These are phyloP conservation scores for Agrocybe praecox DNA, from an alignment of 768 basidiomycete species.

Conservation along the genomic window DNA sequence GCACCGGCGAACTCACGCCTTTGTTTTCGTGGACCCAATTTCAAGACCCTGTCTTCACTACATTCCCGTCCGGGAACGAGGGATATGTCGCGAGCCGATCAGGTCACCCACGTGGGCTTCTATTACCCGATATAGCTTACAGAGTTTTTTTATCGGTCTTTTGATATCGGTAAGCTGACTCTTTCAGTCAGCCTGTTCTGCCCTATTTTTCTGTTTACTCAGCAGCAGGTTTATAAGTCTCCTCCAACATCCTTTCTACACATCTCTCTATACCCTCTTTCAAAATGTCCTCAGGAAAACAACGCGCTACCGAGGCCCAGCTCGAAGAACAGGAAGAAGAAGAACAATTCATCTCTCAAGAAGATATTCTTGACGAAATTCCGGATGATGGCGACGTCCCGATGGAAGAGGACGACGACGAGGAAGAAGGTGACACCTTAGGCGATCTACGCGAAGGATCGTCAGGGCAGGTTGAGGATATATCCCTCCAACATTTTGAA, in stretches of 20 bases:
- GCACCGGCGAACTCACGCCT: not conserved
- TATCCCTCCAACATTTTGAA: slow-evolving; percentile 69
- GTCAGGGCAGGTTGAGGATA: slow-evolving; percentile 50
- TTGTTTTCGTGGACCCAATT: not conserved
- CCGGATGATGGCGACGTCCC: slow-evolving; percentile 65
- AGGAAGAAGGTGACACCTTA: slow-evolving; percentile 41
- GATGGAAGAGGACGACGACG: slow-evolving; percentile 75
- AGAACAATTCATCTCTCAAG: slow-evolving; percentile 65
- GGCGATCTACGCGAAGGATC: slow-evolving; percentile 45
- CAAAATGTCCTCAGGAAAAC: slow-evolving; percentile 36
- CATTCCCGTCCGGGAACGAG: slow-evolving; percentile 1
- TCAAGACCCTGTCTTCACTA: not conserved
- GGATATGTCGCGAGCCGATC: slow-evolving; percentile 11
- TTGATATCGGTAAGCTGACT: slow-evolving; percentile 14
- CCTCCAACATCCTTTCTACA: slow-evolving; percentile 3
- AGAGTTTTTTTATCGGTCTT: slow-evolving; percentile 23
- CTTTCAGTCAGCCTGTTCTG: not conserved
- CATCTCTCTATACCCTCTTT: slow-evolving; percentile 6
- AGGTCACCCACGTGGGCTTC: slow-evolving; percentile 12
- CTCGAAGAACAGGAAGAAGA: slow-evolving; percentile 52
- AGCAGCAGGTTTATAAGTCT: slow-evolving; percentile 11
- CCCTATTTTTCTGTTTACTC: slow-evolving; percentile 12
- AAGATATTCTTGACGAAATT: slow-evolving; percentile 68
- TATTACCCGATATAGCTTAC: slow-evolving; percentile 27
- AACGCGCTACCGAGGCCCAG: slow-evolving; percentile 39